phyloP scores from a whole-genome alignment of 305 asterid genomes.

The Fraxinus nigra region DNA sequence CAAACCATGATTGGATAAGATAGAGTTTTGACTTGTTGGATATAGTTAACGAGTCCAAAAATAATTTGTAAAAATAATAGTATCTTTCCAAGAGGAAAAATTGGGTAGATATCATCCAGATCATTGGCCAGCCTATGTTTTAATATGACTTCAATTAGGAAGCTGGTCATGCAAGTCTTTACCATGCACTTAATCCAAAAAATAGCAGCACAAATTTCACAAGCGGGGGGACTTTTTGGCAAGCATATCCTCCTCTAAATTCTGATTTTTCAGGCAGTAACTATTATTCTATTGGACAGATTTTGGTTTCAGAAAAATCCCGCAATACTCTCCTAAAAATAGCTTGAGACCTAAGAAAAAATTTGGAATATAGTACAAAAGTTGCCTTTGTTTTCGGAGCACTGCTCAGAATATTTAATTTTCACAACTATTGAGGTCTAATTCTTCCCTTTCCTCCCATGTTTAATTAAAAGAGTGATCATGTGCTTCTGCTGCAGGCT shows the following conservation, averaged over 20 bases:
- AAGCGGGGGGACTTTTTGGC: background rate
- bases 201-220: background rate
- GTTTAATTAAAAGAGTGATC: background rate
- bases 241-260: background rate
- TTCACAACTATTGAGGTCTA: background rate
- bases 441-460: background rate
- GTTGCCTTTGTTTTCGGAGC: background rate
- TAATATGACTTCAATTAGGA: background rate
- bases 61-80: background rate
- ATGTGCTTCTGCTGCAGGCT: background rate
- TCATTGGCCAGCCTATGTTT: background rate
- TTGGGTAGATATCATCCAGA: background rate
- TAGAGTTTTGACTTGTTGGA: background rate
- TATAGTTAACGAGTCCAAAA: background rate
- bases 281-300: background rate
- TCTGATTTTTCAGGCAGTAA: background rate
- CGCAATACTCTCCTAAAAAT: background rate
- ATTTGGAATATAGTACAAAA: background rate
- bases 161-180: background rate
- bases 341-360: background rate
- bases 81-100: background rate
- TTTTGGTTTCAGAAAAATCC: background rate
- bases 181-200: background rate
- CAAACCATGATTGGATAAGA: background rate
- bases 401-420: background rate